Conservation (phyloP, 768 basidiomycete species). For the Naematelia aurantialba region DNA sequence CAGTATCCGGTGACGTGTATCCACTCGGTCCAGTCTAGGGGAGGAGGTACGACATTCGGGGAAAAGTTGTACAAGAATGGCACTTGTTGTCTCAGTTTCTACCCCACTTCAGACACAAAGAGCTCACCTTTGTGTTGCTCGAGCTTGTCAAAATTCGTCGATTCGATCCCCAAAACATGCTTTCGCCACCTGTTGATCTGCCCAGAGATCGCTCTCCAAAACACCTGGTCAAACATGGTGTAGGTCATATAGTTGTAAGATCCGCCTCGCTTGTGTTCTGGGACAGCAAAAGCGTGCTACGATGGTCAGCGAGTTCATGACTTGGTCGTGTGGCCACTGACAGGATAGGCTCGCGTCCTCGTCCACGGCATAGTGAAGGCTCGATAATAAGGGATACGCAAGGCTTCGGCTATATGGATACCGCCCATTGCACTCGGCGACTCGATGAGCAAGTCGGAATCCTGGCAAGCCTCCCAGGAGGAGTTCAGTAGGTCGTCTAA, state of each 20-base stretch:
- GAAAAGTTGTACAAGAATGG: slow-evolving; percentile 98
- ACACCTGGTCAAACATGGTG: slow-evolving; percentile 77
- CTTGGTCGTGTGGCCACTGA: slow-evolving; percentile 12
- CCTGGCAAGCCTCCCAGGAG: slow-evolving; percentile 94
- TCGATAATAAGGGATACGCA: slow-evolving; percentile 87
- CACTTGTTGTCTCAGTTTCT: slow-evolving; percentile 52
- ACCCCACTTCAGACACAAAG: background rate
- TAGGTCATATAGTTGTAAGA: slow-evolving; percentile 99
- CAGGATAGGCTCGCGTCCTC: slow-evolving; percentile 86
- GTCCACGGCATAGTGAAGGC: slow-evolving; percentile 99
- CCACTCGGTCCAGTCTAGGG: slow-evolving; percentile 98
- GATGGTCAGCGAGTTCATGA: background rate
- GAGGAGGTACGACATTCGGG: slow-evolving; percentile 81
- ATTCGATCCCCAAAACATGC: slow-evolving; percentile 66
- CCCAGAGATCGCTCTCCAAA: slow-evolving; percentile 90
- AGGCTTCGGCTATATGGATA: slow-evolving; percentile 91
- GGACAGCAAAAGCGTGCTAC: slow-evolving; percentile 89
- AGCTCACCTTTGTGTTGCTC: slow-evolving; percentile 73
- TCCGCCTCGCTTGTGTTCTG: slow-evolving; percentile 96
- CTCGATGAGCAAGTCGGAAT: slow-evolving; percentile 87
- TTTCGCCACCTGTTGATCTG: slow-evolving; percentile 94
- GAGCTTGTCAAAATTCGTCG: slow-evolving; percentile 89
- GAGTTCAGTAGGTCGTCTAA: slow-evolving; percentile 91
- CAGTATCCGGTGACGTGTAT: slow-evolving; percentile 78
- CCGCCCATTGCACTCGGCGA: slow-evolving; percentile 97